A percentile compares a stretch with the other conserved stretches of the same genome.
These are phyloP conservation scores for Blastobotrys parvus DNA, from an alignment of 805 yeast genomes.

Conservation along the genomic window DNA sequence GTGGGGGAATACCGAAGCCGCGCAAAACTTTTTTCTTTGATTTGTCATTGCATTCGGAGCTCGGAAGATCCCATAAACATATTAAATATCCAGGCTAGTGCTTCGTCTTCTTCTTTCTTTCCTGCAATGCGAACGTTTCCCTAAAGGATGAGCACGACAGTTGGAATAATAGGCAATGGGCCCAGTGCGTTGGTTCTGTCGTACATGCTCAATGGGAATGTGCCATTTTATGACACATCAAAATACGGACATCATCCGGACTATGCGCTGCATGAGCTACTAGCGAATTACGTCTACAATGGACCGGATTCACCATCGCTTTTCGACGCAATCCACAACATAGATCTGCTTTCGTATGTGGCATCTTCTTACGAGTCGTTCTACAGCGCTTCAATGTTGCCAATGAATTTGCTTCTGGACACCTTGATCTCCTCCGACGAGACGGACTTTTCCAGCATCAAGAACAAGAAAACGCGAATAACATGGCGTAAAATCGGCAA, in stretches of 20 bases:
- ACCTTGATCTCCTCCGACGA: slow-evolving; percentile 23
- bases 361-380: slow-evolving; percentile 10
- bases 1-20: too few species aligned
- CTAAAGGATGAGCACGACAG: background rate
- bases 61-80: too few species aligned
- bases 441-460: background rate
- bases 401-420: slow-evolving; percentile 23
- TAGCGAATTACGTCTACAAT: slow-evolving; percentile 6
- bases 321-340: slow-evolving; percentile 17
- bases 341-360: slow-evolving; percentile 17
- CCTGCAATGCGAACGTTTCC: background rate
- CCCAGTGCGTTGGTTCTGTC: slow-evolving; percentile 27
- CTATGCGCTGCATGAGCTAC: slow-evolving; percentile 17
- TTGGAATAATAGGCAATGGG: slow-evolving; percentile 22
- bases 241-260: slow-evolving; percentile 25
- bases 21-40: background rate
- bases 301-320: slow-evolving; percentile 2
- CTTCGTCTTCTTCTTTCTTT: background rate
- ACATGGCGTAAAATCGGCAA: slow-evolving; percentile 17
- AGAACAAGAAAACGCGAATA: slow-evolving; percentile 19
- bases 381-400: slow-evolving; percentile 16
- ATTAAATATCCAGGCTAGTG: too few species aligned
- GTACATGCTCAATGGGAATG: slow-evolving; percentile 25
- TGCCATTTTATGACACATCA: slow-evolving; percentile 21
- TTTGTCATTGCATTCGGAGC: too few species aligned